A percentile compares a stretch with the other conserved stretches of the same genome.
Evolutionary conservation across 1,284 basidiomycete genomes (phyloP).

Genomic region (Acaromyces ingoldii): DNA sequence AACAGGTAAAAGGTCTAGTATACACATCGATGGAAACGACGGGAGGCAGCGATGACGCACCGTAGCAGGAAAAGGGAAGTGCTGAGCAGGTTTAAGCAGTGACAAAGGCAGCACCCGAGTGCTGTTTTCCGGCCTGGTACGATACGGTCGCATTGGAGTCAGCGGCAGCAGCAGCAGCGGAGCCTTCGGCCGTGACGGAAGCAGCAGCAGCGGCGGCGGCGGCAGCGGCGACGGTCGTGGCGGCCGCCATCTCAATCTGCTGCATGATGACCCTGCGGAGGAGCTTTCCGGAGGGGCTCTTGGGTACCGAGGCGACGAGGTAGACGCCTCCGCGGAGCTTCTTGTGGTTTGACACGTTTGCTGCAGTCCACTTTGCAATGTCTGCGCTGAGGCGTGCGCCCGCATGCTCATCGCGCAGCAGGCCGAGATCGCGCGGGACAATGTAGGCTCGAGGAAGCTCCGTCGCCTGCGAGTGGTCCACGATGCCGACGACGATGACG

Average conservation of each 20-base stretch:
- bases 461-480: slow-evolving; percentile 41
- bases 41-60: too few relatives aligned
- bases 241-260: not conserved
- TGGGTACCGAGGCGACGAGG: slow-evolving; percentile 39
- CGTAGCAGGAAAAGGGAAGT: too few relatives aligned
- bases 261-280: slow-evolving; percentile 23
- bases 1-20: too few relatives aligned
- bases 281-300: slow-evolving; percentile 47
- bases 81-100: too few relatives aligned
- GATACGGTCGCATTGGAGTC: too few relatives aligned
- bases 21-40: too few relatives aligned
- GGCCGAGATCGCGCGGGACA: slow-evolving; percentile 22
- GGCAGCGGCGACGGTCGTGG: not conserved
- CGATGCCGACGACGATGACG: slow-evolving; percentile 36
- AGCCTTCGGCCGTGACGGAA: too few relatives aligned
- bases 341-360: slow-evolving; percentile 51
- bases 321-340: slow-evolving; percentile 49
- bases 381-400: not conserved
- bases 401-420: slow-evolving; percentile 15
- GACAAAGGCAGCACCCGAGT: too few relatives aligned
- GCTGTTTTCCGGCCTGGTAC: too few relatives aligned
- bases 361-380: not conserved
- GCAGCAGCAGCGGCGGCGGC: not conserved
- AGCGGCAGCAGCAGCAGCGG: too few relatives aligned
- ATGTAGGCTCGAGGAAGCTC: slow-evolving; percentile 53